Base-by-base conservation (phyloP, 176 grass and related monocot genomes). In the Elaeis guineensis region DNA sequence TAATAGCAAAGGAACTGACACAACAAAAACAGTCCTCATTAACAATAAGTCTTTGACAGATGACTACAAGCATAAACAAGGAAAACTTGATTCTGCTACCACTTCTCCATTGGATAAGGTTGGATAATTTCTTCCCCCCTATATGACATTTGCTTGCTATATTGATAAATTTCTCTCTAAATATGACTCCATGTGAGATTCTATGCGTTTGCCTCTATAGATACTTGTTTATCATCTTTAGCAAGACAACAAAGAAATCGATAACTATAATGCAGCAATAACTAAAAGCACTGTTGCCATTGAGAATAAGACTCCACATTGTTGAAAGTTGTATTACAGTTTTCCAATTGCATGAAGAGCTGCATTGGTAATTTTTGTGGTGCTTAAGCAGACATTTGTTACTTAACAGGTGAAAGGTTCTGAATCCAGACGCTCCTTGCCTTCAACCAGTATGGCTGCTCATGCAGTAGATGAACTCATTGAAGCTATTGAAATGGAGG, bases 361-460 rank as follows among this genome's bases (percentile, higher is more conserved):
- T 30, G 28, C 28, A 12, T 3, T 44, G 2, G 3, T 44, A 3
- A 11, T 44, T 44, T 21, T 35, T n/a, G 48, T 2, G 48, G 17
- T 49, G 35, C 19, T 49, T 49, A 20, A 63, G 61, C 11, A 3
- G 8, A 62, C 51, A 55, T 57, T 69, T 84, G 51, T 25, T 25
- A 70, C 82, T 16, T 72, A 63, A 29, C 82, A 90, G 87, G 79
- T 55, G n/a, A 90, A 80, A 75, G 69, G 64, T 77, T 85, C 75
- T 77, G 78, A 83, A 39, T 44, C 62, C 17, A 79, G 69, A 29
- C 74, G 82, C 49, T 54, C 55, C 68, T 74, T 90, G 56, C 87
- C 79, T 24, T 74, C 82, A 20, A 90, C 87, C 24, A 76, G 87
- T 58, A 86, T 90, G 87, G 72, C 82, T 64, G 82, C 82, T 57